Base-by-base conservation (phyloP, 371 early-diverging fungal species). In the Syncephalastrum racemosum region DNA sequence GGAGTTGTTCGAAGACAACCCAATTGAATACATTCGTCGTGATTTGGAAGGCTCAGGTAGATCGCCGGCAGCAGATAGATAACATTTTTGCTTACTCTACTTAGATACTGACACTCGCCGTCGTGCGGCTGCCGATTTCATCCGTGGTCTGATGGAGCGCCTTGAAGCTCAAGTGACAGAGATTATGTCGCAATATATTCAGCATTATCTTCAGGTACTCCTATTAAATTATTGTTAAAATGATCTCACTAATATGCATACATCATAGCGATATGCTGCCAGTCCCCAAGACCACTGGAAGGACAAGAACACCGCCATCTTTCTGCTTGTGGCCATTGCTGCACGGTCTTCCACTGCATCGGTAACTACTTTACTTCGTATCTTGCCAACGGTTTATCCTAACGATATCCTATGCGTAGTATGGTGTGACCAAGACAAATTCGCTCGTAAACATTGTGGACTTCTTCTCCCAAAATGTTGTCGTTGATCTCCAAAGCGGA, bases 1-100 rank as follows among this genome's bases (percentile, higher is more conserved):
- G 73, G 98, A 97, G 60, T 65, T 93, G 53, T 97, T 96, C 71
- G 95, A 97, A 65, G 98, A 97, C 65, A 97, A 97, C 47, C 95
- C 96, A 6, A 87, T 97, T 59, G 95, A 93, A 51, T 97, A 87
- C 66, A 91, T 97, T 62, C 83, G 94, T 18, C 80, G 93, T 54
- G 97, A 97, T 70, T 64, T 97, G n/a, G 98, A 98, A 67, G 94
- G 94, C 36, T 86, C 90, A 24, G 88, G 86, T 87, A 68, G 14
- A 45, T 13, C 4, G 16, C 24, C 23, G 12, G 4, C 6, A 53
- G 14, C 2, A 1, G 6, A 31, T 1, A 5, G 31, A 18, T 18
- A 16, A 20, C 4, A 8, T 6, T 40, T n/a, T 25, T 39, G 46
- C 41, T 48, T 7, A 14, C 19, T 51, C 22, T 61, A 57, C 41